Base-by-base conservation (phyloP, 2,329 filamentous ascomycete species). In the Sarocladium brachiariae region DNA sequence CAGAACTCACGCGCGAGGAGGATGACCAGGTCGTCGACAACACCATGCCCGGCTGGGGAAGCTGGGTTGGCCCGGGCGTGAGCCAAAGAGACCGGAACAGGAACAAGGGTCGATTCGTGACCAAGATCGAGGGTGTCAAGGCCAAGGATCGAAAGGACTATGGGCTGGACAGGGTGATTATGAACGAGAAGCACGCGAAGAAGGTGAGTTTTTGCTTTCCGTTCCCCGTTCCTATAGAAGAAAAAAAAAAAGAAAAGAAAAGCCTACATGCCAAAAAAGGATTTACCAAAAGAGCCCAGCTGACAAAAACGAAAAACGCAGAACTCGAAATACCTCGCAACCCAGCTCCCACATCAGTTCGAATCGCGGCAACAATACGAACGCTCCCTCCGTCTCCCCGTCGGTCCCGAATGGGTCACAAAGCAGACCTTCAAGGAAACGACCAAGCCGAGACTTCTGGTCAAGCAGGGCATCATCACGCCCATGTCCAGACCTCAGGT, bases 351-450 rank as follows among this genome's bases (percentile, higher is more conserved):
- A 47, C 88, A 95, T 69, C 84, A 84, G n/a, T 97, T 90, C 67
- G 92, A 96, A 74, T 89, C 80, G 24, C 79, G 78, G 58, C 79
- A 87, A 62, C 90, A 96, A 73, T 97, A 97, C 70, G 93, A 99
- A 74, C 76, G 92, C 48, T 87, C 86, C 56, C 73, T 97, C 52
- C 78, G 92, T 38, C 70, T 96, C 57, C 93, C 93, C 1, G 81
- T 97, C 54, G 93, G 93, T 1, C 89, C 87, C 14, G 92, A 99
- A 69, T 99, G 92, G 91, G 83, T 84, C 58, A 97, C 92, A n/a
- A 96, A 96, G 78, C 83, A 89, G 72, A 89, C 87, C 13, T 93
- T 93, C 77, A 91, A 97, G 74, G 82, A 86, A 59, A 81, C 81
- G 54, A 95, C 87, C 53, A 95, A 92, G 78, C 93, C 93, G 52